A percentile compares a stretch with the other conserved stretches of the same genome.
These are phyloP conservation scores for Sugiyamaella chiloensis DNA, from an alignment of 805 yeast genomes.

Conservation along the genomic window DNA sequence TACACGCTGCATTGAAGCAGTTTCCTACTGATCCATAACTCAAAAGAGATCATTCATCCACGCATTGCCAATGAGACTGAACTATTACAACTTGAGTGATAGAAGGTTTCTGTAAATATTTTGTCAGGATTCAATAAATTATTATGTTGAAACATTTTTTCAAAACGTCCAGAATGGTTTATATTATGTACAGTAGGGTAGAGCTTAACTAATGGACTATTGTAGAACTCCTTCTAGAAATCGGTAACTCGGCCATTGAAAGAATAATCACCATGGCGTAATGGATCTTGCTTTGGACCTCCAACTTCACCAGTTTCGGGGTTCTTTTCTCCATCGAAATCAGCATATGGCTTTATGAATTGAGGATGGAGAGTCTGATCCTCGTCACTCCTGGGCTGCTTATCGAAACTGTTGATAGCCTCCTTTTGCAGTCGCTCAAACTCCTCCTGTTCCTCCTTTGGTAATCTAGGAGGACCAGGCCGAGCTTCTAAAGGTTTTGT, in stretches of 20 bases:
- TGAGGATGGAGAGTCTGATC: conserved; percentile 50
- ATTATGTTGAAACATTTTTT: no score
- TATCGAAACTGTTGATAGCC: conserved; percentile 54
- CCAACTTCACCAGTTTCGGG: conserved; percentile 94
- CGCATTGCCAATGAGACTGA: no score
- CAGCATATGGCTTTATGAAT: conserved; percentile 77
- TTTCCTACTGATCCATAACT: no score
- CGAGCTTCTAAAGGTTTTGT: conserved; percentile 19
- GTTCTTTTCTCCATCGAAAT: conserved; percentile 90
- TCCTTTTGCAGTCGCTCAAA: conserved; percentile 80
- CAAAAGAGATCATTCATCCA: no score
- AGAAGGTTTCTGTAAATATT: no score
- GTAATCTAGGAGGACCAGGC: conserved; percentile 69
- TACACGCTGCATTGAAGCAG: no score
- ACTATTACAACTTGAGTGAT: no score
- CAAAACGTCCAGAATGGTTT: no score
- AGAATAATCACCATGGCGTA: conserved; percentile 87
- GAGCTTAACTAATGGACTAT: no score
- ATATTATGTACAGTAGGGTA: no score
- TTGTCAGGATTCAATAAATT: no score
- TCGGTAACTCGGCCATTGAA: conserved; percentile 96
- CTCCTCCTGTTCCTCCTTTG: conserved; percentile 81
- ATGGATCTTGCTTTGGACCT: conserved; percentile 97
- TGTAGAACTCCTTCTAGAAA: no score
- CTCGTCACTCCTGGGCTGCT: conserved; percentile 8